Conservation (phyloP, 1,284 basidiomycete genomes). For the Chondrostereum purpureum region DNA sequence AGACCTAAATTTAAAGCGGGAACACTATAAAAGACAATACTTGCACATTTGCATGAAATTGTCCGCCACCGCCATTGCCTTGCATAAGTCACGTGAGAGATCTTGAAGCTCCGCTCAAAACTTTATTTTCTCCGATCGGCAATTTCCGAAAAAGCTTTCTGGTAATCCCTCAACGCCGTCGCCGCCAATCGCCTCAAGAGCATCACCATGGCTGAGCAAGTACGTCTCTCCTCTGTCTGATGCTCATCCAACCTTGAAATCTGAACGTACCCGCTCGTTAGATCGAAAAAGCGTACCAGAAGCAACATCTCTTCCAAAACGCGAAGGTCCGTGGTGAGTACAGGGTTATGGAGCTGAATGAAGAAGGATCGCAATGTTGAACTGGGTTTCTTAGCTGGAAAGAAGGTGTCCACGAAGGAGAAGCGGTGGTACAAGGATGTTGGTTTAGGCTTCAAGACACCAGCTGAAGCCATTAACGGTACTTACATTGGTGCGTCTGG, state of each 20-base stretch:
- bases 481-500: slow-evolving; percentile 84
- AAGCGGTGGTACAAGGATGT: slow-evolving; percentile 99
- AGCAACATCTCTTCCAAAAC: slow-evolving; percentile 98
- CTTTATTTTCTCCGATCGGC: neutral
- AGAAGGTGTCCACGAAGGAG: slow-evolving; percentile 90
- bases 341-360: neutral
- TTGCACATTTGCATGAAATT: no score
- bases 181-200: slow-evolving; percentile 33
- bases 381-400: slow-evolving; percentile 47
- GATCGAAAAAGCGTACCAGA: slow-evolving; percentile 94
- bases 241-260: neutral
- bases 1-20: no score
- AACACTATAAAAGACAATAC: no score
- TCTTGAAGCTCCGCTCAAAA: neutral
- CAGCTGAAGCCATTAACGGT: slow-evolving; percentile 91
- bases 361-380: neutral
- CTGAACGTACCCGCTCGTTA: slow-evolving; percentile 23
- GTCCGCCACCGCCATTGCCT: no score
- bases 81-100: neutral
- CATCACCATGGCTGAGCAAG: slow-evolving; percentile 62
- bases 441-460: slow-evolving; percentile 96
- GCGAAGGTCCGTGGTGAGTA: slow-evolving; percentile 86
- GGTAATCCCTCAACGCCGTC: slow-evolving; percentile 9
- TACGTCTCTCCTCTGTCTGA: slow-evolving; percentile 23
- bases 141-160: neutral